These are phyloP conservation scores for Phaeosphaeriaceae sp. DNA, from an alignment of 2,329 filamentous ascomycete genomes.

Conservation along the genomic window DNA sequence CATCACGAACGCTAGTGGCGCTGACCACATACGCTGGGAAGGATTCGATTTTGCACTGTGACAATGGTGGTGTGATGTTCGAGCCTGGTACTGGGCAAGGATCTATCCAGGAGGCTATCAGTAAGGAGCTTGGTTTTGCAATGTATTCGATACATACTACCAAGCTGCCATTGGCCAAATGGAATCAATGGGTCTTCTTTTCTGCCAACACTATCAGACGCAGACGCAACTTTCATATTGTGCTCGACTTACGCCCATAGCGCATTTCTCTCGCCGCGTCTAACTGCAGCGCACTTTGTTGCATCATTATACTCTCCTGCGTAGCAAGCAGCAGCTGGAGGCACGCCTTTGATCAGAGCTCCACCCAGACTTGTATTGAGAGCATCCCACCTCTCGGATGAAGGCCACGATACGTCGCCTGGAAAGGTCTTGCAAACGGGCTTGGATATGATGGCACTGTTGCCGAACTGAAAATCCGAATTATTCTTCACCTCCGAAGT, in stretches of 20 bases:
- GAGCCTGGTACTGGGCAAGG: conserved; percentile 20
- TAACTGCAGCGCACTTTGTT: conserved; percentile 20
- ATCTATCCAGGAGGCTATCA: neutral
- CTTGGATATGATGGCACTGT: conserved; percentile 4
- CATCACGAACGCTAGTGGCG: conserved; percentile 29
- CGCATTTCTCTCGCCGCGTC: conserved; percentile 14
- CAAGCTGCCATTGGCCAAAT: conserved; percentile 27
- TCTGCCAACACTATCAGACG: conserved; percentile 12
- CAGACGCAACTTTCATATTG: neutral
- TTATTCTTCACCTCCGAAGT: conserved; percentile 28
- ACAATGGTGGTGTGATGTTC: conserved; percentile 9
- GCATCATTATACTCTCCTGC: conserved; percentile 25
- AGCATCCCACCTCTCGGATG: conserved; percentile 23
- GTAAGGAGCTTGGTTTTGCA: neutral
- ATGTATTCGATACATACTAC: conserved; percentile 4
- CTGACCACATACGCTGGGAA: conserved; percentile 37
- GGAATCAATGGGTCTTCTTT: conserved; percentile 34
- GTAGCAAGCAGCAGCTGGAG: conserved; percentile 38
- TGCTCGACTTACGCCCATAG: conserved; percentile 26
- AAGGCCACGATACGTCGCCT: conserved; percentile 34
- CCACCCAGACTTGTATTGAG: conserved; percentile 33
- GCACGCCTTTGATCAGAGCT: conserved; percentile 29
- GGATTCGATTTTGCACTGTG: conserved; percentile 24
- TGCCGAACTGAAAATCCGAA: conserved; percentile 31
- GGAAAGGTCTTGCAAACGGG: conserved; percentile 34